Evolutionary conservation across 1,284 basidiomycete species (phyloP).

Genomic region (Vanrija pseudolonga): DNA sequence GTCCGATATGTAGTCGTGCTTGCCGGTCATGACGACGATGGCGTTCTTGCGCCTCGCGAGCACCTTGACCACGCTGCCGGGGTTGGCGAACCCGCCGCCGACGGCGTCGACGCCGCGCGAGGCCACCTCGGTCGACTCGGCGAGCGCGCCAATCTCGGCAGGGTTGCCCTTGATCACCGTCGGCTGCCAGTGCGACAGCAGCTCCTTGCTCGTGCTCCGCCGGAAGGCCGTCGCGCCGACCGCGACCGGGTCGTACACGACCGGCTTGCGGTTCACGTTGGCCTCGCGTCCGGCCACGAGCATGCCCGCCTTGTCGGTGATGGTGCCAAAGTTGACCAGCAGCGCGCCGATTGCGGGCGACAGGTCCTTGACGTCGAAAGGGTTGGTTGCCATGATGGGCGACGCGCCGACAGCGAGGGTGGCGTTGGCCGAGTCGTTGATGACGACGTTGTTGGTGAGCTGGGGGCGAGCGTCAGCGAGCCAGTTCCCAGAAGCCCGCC

Average conservation of each 20-base stretch:
- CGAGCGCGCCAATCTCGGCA: slow-evolving; percentile 77
- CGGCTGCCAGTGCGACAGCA: slow-evolving; percentile 80
- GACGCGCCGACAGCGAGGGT: slow-evolving; percentile 84
- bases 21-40: slow-evolving; percentile 78
- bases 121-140: slow-evolving; percentile 69
- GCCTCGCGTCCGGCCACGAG: slow-evolving; percentile 68
- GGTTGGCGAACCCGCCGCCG: slow-evolving; percentile 71
- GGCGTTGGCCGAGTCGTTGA: slow-evolving; percentile 85
- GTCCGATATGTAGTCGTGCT: slow-evolving; percentile 81
- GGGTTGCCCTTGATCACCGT: slow-evolving; percentile 95
- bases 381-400: slow-evolving; percentile 88
- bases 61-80: slow-evolving; percentile 63
- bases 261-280: slow-evolving; percentile 69
- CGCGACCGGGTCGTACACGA: slow-evolving; percentile 92
- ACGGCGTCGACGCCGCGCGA: slow-evolving; percentile 86
- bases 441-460: slow-evolving; percentile 89
- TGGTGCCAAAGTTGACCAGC: slow-evolving; percentile 87
- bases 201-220: slow-evolving; percentile 57
- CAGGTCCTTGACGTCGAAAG: slow-evolving; percentile 78
- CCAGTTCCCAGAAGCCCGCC: not conserved
- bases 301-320: slow-evolving; percentile 71
- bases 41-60: slow-evolving; percentile 80
- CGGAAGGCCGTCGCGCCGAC: slow-evolving; percentile 79
- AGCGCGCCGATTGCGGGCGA: slow-evolving; percentile 65
- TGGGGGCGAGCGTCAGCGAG: slow-evolving; percentile 44